Evolutionary conservation across 306 rosid species (phyloP).

Genomic region (Cyclanthera cordifolia): DNA sequence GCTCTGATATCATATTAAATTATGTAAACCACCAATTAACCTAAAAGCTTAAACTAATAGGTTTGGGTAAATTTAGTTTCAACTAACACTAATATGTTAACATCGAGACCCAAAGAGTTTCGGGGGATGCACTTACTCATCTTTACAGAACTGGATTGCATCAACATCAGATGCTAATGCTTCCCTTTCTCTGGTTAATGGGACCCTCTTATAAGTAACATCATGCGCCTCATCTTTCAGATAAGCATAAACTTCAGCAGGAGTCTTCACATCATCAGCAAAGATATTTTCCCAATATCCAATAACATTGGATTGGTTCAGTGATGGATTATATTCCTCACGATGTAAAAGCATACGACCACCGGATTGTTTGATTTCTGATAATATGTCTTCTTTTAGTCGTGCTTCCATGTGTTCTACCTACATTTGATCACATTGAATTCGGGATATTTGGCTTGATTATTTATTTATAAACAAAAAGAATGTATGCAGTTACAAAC

Average conservation of each 20-base stretch:
- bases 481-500: constrained; percentile 30
- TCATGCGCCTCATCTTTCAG: constrained; percentile 53
- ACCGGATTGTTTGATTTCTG: constrained; percentile 61
- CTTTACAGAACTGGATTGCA: constrained; percentile 60
- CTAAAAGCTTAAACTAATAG: too few relatives aligned
- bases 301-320: constrained; percentile 52
- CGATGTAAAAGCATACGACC: constrained; percentile 76
- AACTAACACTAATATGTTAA: not conserved
- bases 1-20: too few relatives aligned
- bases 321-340: constrained; percentile 62
- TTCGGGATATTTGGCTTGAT: constrained; percentile 12
- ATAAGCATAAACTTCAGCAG: constrained; percentile 65
- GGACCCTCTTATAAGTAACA: constrained; percentile 54
- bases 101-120: not conserved
- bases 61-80: too few relatives aligned
- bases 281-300: constrained; percentile 75
- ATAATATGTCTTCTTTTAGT: constrained; percentile 67
- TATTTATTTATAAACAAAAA: constrained; percentile 15
- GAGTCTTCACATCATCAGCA: constrained; percentile 70
- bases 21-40: too few relatives aligned
- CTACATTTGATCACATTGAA: constrained; percentile 36
- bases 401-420: constrained; percentile 86
- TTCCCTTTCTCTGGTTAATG: constrained; percentile 71
- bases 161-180: constrained; percentile 71
- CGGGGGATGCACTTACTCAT: constrained; percentile 43